Base-by-base conservation (phyloP, 1,284 basidiomycete species). In the Cerrena zonata region DNA sequence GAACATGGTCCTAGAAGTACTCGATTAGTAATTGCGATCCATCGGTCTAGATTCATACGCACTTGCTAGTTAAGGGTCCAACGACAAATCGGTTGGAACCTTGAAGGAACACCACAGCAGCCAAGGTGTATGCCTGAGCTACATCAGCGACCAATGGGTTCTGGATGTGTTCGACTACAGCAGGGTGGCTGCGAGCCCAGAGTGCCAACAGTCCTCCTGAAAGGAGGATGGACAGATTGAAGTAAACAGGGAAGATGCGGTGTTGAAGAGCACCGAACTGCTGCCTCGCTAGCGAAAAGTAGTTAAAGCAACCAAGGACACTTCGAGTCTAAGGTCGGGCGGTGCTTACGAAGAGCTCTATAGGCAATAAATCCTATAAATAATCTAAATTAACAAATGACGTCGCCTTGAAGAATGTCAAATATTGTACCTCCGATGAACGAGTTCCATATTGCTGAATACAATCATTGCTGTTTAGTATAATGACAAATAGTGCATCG, bases 181-280 rank as follows among this genome's bases (percentile, higher is more conserved):
- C 69, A 2, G 83, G 84, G 66, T 90, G 86, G 52, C 76, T 76
- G 56, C 71, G 74, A 5, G 79, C 73, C 80, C 89, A 90, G 30
- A 79, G 69, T 7, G 69, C 72, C 39, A 89, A 68, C 23, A 92
- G 73, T 12, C 69, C 67, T 0, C 77, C 71, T 18, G 82, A 77
- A 27, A 86, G 67, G 18, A 67, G 58, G 37, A 86, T 77, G 23
- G 82, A 84, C 42, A 80, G 65, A 23, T 76, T 65, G 61, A 92
- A 91, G 69, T 89, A 92, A 51, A 86, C 65, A 1, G 90, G 88
- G 67, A 89, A 88, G 0, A 77, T 78, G 57, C 77, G 77, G 59
- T 86, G 80, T 64, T 92, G 89, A 34, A 93, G 76, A 39, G 76
- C 70, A n/a, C 84, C 80, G 57, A 92, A 92, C 53, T 86, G 81